Evolutionary conservation across 495 filamentous ascomycete species (phyloP).

Genomic region (Daldinia loculata): DNA sequence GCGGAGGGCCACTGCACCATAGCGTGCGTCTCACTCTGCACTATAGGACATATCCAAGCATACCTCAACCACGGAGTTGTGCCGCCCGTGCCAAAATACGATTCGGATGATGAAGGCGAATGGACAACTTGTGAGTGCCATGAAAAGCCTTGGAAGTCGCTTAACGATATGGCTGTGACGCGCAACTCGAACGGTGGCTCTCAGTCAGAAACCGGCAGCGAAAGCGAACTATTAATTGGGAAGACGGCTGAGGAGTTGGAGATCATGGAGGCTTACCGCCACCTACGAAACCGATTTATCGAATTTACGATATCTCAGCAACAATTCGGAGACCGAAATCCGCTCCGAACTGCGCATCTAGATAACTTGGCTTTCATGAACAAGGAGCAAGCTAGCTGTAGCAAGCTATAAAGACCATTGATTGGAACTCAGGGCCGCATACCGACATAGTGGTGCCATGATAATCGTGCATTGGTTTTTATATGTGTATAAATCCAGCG

Average conservation of each 20-base stretch:
- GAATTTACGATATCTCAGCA: slow-evolving; percentile 6
- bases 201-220: not conserved
- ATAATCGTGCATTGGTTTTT: too few relatives aligned
- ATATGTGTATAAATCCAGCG: too few relatives aligned
- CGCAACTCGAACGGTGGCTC: not conserved
- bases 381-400: slow-evolving; percentile 7
- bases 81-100: slow-evolving; percentile 45
- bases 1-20: slow-evolving; percentile 56
- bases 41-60: slow-evolving; percentile 47
- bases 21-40: slow-evolving; percentile 51
- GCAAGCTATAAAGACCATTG: not conserved
- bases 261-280: slow-evolving; percentile 15
- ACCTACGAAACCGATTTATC: slow-evolving; percentile 15
- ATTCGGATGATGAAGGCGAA: slow-evolving; percentile 43
- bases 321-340: slow-evolving; percentile 12
- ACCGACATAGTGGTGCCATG: not conserved
- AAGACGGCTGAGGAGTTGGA: slow-evolving; percentile 24
- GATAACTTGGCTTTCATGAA: not conserved
- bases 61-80: slow-evolving; percentile 54
- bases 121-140: slow-evolving; percentile 54
- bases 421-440: not conserved
- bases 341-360: slow-evolving; percentile 1
- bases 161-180: not conserved
- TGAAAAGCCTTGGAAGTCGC: slow-evolving; percentile 48
- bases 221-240: slow-evolving; percentile 1